Conservation (phyloP, 2,329 filamentous ascomycete species). For the Dactylellina parvicollis region DNA sequence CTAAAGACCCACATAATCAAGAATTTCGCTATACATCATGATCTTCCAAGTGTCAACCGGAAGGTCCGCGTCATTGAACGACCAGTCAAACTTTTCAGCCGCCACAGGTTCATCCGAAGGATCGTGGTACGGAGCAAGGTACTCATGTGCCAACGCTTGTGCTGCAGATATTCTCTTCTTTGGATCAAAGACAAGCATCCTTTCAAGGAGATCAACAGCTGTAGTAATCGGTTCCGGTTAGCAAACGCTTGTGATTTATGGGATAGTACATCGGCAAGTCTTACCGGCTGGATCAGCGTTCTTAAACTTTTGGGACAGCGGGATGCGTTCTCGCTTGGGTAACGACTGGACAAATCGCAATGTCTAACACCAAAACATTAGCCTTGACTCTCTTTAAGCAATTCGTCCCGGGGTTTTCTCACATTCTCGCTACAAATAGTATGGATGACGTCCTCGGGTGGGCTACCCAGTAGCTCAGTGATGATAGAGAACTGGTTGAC, state of each 20-base stretch:
- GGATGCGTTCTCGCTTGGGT: constrained; percentile 90
- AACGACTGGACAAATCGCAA: constrained; percentile 96
- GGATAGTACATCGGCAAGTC: constrained; percentile 56
- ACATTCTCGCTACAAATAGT: constrained; percentile 98
- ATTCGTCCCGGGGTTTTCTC: constrained; percentile 60
- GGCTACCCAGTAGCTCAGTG: constrained; percentile 93
- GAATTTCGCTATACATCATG: constrained; percentile 81
- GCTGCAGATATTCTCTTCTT: constrained; percentile 90
- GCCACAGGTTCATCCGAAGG: constrained; percentile 94
- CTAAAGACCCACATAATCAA: constrained; percentile 52
- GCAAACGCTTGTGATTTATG: constrained; percentile 22
- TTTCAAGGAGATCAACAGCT: constrained; percentile 93
- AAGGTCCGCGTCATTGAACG: constrained; percentile 96
- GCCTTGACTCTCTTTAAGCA: not conserved
- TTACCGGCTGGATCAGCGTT: constrained; percentile 87
- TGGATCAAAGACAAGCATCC: constrained; percentile 98
- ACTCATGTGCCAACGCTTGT: constrained; percentile 87
- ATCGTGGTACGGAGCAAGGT: constrained; percentile 95
- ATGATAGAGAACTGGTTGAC: constrained; percentile 99
- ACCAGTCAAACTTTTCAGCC: constrained; percentile 99
- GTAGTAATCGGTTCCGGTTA: constrained; percentile 17
- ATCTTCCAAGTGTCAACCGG: constrained; percentile 99
- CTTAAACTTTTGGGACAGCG: constrained; percentile 88
- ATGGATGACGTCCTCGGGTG: constrained; percentile 97
- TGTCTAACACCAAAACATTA: constrained; percentile 60